Conservation (phyloP, 768 basidiomycete species). For the Lyophyllum shimeji region DNA sequence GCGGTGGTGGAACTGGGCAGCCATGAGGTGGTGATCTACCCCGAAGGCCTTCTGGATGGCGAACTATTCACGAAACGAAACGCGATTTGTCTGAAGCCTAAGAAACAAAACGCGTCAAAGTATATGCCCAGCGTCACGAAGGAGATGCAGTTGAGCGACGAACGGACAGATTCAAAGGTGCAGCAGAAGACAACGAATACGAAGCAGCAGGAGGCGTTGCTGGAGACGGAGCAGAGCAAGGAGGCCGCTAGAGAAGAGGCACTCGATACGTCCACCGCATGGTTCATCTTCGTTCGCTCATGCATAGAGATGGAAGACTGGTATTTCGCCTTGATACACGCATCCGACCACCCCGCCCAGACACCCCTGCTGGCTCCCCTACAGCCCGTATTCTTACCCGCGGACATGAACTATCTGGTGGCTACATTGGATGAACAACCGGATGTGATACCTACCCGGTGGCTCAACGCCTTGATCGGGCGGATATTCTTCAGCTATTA, state of each 20-base stretch:
- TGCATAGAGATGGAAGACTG: slow-evolving; percentile 97
- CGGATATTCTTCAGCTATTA: slow-evolving; percentile 93
- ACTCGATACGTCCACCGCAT: slow-evolving; percentile 58
- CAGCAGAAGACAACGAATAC: slow-evolving; percentile 24
- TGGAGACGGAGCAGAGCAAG: slow-evolving; percentile 40
- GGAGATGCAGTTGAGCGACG: slow-evolving; percentile 45
- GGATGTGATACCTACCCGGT: slow-evolving; percentile 95
- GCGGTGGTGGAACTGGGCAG: slow-evolving; percentile 85
- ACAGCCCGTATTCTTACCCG: slow-evolving; percentile 62
- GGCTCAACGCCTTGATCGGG: slow-evolving; percentile 94
- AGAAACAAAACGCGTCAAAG: slow-evolving; percentile 30
- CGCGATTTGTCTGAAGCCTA: slow-evolving; percentile 76
- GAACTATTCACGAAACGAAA: slow-evolving; percentile 92
- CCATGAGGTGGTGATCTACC: slow-evolving; percentile 75
- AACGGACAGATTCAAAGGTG: slow-evolving; percentile 28
- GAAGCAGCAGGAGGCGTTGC: slow-evolving; percentile 31
- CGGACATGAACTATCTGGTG: slow-evolving; percentile 84
- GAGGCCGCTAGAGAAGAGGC: slow-evolving; percentile 52
- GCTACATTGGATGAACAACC: slow-evolving; percentile 88
- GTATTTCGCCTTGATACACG: slow-evolving; percentile 82
- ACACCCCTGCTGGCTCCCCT: slow-evolving; percentile 62
- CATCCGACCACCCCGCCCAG: slow-evolving; percentile 62
- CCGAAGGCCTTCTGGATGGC: slow-evolving; percentile 75
- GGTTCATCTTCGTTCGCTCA: slow-evolving; percentile 92
- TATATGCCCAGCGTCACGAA: slow-evolving; percentile 49